Evolutionary conservation across 768 basidiomycete genomes (phyloP), one percentile per base, ranked within the genome.

Genomic region (Kwoniella europaea): DNA sequence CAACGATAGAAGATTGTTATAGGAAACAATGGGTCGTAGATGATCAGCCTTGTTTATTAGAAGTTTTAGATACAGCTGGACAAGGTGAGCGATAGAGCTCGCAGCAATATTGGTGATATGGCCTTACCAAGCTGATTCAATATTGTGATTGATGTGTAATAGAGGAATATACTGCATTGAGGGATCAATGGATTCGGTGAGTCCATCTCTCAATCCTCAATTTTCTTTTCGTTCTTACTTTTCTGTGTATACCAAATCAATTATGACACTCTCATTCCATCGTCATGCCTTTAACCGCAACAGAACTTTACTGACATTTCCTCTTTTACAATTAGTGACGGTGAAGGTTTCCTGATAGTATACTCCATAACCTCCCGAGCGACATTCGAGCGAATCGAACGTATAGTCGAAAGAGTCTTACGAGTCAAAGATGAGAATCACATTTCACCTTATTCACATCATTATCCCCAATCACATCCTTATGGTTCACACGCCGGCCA

Each of bases 1-100:
- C 94, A 68, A 98, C 94, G 77, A 98, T 98, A 89, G 94, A 98
- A 86, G 94, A 97, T 84, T 94, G 94, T 73, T 97, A 98, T 85
- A 89, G 94, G 79, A 96, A 95, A 84, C 93, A 94, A 83, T 88
- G 94, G 77, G 90, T 94, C 67, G 93, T 97, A 74, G 94, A 96
- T 85, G 93, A 94, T 82, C 88, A 90, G 77, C 94, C 94, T 89
- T 95, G 93, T 85, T 91, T 94, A 83, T 89, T 98, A 75, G 94
- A 98, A 84, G 93, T 98, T 73, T 92, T 98, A 83, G 94, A 98
- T 85, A 97, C 95, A 77, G 95, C 95, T 61, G 94, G 94, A 41
- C 94, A 98, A 89, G 94, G 94, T 94, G 79, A 73, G 89, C 85
- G 46, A 64, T 15, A 3, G 12, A 20, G 24, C 54, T 55, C 22